Evolutionary conservation across 1,139 yeast species (phyloP).

Genomic region (Candida buenavistaensis): DNA sequence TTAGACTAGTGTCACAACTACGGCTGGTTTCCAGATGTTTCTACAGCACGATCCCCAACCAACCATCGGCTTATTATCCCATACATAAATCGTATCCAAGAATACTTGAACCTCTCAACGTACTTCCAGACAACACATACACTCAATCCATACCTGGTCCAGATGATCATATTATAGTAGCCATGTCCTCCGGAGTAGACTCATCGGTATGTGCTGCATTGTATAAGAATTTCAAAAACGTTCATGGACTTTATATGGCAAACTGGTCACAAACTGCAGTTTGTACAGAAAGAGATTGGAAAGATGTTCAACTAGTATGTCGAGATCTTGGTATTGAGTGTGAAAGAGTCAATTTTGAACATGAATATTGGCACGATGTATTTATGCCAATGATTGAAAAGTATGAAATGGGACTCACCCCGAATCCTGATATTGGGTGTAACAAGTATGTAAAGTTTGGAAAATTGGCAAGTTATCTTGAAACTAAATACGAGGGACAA

Average conservation of each 20-base stretch:
- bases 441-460: slow-evolving; percentile 88
- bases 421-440: slow-evolving; percentile 93
- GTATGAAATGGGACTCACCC: slow-evolving; percentile 76
- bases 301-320: slow-evolving; percentile 71
- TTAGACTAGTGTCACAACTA: too few species aligned
- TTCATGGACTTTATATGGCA: slow-evolving; percentile 85
- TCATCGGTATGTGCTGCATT: slow-evolving; percentile 87
- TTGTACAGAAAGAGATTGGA: slow-evolving; percentile 89
- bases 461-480: slow-evolving; percentile 57
- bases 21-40: too few species aligned
- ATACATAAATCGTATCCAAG: too few species aligned
- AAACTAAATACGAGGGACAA: slow-evolving; percentile 23
- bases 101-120: too few species aligned
- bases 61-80: slow-evolving; percentile 14
- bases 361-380: slow-evolving; percentile 89
- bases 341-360: slow-evolving; percentile 79
- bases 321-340: slow-evolving; percentile 62
- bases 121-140: slow-evolving; percentile 12
- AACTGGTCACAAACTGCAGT: slow-evolving; percentile 77
- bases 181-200: slow-evolving; percentile 98
- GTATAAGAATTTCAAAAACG: slow-evolving; percentile 51
- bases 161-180: slow-evolving; percentile 68
- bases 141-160: slow-evolving; percentile 46
- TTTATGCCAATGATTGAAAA: slow-evolving; percentile 85
- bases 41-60: neutral